Percentiles rank a stretch among this genome's conserved stretches.
Conservation (phyloP, 1,284 basidiomycete species). For the Puccinia novopanici region DNA sequence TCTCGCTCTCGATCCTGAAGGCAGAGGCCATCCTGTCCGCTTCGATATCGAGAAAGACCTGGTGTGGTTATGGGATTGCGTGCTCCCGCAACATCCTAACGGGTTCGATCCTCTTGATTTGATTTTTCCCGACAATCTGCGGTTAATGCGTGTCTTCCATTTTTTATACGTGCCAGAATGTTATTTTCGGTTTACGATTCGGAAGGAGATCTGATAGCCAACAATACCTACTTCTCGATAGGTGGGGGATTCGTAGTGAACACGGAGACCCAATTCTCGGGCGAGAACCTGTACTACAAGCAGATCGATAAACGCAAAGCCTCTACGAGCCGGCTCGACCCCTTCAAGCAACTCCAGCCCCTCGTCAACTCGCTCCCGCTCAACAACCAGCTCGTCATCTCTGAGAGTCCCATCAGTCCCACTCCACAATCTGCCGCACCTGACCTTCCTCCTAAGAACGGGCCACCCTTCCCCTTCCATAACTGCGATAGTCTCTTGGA, state of each 20-base stretch:
- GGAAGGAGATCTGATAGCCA: constrained; percentile 81
- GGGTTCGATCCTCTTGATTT: constrained; percentile 47
- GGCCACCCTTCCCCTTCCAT: constrained; percentile 80
- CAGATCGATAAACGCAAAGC: constrained; percentile 83
- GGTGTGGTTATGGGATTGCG: constrained; percentile 80
- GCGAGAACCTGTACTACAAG: constrained; percentile 94
- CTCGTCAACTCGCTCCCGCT: constrained; percentile 61
- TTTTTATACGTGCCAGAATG: constrained; percentile 70
- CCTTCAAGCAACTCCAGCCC: constrained; percentile 62
- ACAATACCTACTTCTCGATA: constrained; percentile 81
- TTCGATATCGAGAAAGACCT: constrained; percentile 88
- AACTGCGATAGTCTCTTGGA: constrained; percentile 76
- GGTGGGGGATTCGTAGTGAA: constrained; percentile 68
- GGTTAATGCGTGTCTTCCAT: constrained; percentile 61
- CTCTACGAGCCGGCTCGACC: constrained; percentile 74
- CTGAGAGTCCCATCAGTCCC: neutral
- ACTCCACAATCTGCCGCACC: constrained; percentile 7
- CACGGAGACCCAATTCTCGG: constrained; percentile 74
- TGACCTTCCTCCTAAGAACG: constrained; percentile 23
- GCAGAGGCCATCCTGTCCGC: constrained; percentile 54
- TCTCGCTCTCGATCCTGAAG: constrained; percentile 16
- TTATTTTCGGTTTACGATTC: constrained; percentile 81
- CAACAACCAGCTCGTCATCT: constrained; percentile 53
- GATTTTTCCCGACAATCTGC: neutral
- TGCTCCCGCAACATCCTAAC: constrained; percentile 59